Percentiles rank a stretch among this genome's conserved stretches.
Conservation (phyloP, 352 stramenopile genomes). For the Globisporangium rhizosaccharum region DNA sequence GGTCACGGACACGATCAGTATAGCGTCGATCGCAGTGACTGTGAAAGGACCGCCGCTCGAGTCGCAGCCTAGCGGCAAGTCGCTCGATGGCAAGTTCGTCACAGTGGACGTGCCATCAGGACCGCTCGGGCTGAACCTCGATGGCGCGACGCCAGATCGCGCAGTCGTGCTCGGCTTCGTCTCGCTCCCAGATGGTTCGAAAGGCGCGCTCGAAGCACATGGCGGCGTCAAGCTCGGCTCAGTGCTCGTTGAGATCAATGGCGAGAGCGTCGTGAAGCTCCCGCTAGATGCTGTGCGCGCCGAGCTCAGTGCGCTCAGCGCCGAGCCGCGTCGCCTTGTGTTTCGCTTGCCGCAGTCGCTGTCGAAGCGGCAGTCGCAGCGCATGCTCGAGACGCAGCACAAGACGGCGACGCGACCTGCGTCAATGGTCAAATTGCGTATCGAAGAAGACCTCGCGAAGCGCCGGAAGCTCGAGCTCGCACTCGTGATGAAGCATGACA, state of each 20-base stretch:
- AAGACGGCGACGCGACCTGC: neutral
- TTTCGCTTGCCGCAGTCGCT: constrained; percentile 34
- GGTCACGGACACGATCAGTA: constrained; percentile 2
- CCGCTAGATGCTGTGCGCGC: constrained; percentile 30
- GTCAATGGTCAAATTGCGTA: constrained; percentile 4
- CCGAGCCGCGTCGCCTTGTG: constrained; percentile 32
- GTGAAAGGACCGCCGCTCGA: constrained; percentile 2
- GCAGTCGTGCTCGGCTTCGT: constrained; percentile 66
- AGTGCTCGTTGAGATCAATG: constrained; percentile 62
- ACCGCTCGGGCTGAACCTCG: constrained; percentile 61
- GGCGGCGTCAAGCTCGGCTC: constrained; percentile 49
- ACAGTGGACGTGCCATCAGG: constrained; percentile 43
- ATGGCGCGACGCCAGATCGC: constrained; percentile 33
- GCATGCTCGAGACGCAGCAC: neutral
- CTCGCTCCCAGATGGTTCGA: constrained; percentile 46
- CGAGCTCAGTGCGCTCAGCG: constrained; percentile 36
- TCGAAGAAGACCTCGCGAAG: constrained; percentile 39
- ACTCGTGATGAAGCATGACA: constrained; percentile 62
- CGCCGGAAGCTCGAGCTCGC: constrained; percentile 61
- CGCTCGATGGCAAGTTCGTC: constrained; percentile 14
- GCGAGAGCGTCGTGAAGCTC: constrained; percentile 46
- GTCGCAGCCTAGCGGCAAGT: neutral
- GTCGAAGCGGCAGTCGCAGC: constrained; percentile 2
- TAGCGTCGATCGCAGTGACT: constrained; percentile 11
- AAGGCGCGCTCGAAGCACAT: constrained; percentile 44